Base-by-base conservation (phyloP, 495 filamentous ascomycete species). In the Trichoderma orchidacearum region DNA sequence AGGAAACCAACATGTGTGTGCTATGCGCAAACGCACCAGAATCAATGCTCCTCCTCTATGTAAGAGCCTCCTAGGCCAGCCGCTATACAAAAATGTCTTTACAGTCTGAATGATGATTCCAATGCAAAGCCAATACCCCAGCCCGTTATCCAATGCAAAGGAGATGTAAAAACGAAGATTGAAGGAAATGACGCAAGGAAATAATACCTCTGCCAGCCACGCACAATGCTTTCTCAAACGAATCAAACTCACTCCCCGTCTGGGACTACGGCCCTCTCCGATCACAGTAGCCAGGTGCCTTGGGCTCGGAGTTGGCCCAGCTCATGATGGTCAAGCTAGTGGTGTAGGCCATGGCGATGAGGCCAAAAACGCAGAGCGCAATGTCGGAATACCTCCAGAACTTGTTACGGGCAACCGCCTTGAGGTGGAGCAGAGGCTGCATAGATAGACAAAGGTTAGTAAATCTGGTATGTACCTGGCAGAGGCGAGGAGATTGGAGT, bases 281-380 rank as follows among this genome's bases (percentile, higher is more conserved):
- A 27, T 80, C 75, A 52, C 78, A 81, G 61, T 81, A 78, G 59
- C 70, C 70, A 1, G 78, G 77, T 11, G 67, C 56, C 3, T 59
- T 58, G 0, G 70, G 65, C 30, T 68, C 72, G 1, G 70, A 68
- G 53, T 54, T 69, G 0, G 85, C 78, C 93, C 93, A 98, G 68
- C 85, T 90, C 66, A 80, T 76, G 18, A 95, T 68, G 5, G 93
- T 97, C 61, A 96, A 70, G 8, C 75, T 70, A 1, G 91, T 97
- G 0, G 94, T 96, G 67, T 96, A 98, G 8, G 79, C 78, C 83
- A 96, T 97, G 56, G 86, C 86, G 21, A 87, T 69, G 54, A 87
- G 75, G 27, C 93, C 93, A 63, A 97, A 90, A 57, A 85, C 70
- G 62, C 86, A 82, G 17, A 98, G 80, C 0, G 70, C 63, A 29